phyloP scores from a whole-genome alignment of 2,329 filamentous ascomycete genomes.

The Alternaria sp. region DNA sequence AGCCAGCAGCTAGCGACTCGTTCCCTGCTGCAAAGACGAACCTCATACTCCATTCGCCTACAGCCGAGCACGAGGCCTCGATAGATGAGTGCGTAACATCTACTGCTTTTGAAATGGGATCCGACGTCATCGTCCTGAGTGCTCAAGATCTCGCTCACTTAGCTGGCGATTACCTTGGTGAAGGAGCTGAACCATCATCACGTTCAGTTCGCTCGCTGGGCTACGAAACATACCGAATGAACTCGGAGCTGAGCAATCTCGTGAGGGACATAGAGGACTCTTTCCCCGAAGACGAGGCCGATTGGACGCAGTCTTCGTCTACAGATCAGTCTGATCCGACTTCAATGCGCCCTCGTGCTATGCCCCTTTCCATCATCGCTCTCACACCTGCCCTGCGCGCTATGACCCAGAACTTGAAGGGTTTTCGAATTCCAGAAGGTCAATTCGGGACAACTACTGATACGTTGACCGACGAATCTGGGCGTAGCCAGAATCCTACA shows the following conservation, averaged over 20 bases:
- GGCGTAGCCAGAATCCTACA: constrained; percentile 33
- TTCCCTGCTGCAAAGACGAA: constrained; percentile 64
- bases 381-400: constrained; percentile 31
- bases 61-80: constrained; percentile 62
- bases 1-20: constrained; percentile 51
- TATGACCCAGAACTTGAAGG: constrained; percentile 28
- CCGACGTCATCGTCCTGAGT: constrained; percentile 74
- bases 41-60: constrained; percentile 67
- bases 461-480: constrained; percentile 24
- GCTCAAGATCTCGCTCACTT: constrained; percentile 76
- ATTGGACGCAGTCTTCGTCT: constrained; percentile 18
- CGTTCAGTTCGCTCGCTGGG: constrained; percentile 58
- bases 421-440: constrained; percentile 15
- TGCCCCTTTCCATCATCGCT: constrained; percentile 29
- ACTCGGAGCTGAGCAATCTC: constrained; percentile 36
- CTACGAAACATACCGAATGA: constrained; percentile 63
- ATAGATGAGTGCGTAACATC: constrained; percentile 70
- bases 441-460: constrained; percentile 22
- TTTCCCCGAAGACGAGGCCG: constrained; percentile 52
- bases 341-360: constrained; percentile 19
- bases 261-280: constrained; percentile 40
- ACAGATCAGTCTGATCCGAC: constrained; percentile 23
- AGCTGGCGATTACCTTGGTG: constrained; percentile 74
- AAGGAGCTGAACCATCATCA: constrained; percentile 63
- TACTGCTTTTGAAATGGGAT: constrained; percentile 67